Percentiles rank a stretch among this genome's conserved stretches.
Evolutionary conservation across 805 yeast species (phyloP).

Genomic region (Komagataella phaffii): DNA sequence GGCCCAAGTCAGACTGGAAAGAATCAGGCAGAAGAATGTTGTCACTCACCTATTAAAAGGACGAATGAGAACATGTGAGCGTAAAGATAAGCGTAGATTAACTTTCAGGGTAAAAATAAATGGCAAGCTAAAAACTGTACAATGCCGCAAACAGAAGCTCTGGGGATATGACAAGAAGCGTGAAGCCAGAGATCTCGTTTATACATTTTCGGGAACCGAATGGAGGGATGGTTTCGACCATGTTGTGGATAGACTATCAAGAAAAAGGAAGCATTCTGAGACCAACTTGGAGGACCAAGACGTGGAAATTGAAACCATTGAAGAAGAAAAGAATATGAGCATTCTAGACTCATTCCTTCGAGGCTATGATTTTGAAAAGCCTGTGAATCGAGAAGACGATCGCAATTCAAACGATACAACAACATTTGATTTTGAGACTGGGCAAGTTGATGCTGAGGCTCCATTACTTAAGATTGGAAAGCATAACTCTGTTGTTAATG

Average conservation of each 20-base stretch:
- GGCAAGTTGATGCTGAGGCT: constrained; percentile 3
- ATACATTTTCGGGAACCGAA: constrained; percentile 43
- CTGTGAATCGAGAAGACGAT: constrained; percentile 14
- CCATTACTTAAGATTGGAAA: neutral
- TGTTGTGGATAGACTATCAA: constrained; percentile 45
- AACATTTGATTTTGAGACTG: constrained; percentile 1
- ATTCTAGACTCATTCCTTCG: constrained; percentile 34
- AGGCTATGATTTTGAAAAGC: constrained; percentile 38
- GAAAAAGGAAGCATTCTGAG: constrained; percentile 2
- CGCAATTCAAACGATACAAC: neutral
- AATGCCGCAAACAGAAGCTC: constrained; percentile 60
- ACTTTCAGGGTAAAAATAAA: constrained; percentile 53
- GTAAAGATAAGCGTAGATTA: constrained; percentile 39
- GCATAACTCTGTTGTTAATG: neutral
- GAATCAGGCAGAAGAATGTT: constrained; percentile 31
- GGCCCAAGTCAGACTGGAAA: constrained; percentile 18
- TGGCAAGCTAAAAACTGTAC: constrained; percentile 41
- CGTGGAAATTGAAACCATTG: constrained; percentile 16
- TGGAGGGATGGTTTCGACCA: constrained; percentile 80
- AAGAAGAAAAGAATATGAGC: constrained; percentile 27
- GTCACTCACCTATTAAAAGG: constrained; percentile 32
- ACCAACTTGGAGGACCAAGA: constrained; percentile 19
- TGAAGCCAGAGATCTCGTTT: constrained; percentile 46
- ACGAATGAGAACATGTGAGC: constrained; percentile 39
- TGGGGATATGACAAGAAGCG: constrained; percentile 84